Evolutionary conservation across 2,329 filamentous ascomycete species (phyloP).

Genomic region (Hypoxylon sp.): DNA sequence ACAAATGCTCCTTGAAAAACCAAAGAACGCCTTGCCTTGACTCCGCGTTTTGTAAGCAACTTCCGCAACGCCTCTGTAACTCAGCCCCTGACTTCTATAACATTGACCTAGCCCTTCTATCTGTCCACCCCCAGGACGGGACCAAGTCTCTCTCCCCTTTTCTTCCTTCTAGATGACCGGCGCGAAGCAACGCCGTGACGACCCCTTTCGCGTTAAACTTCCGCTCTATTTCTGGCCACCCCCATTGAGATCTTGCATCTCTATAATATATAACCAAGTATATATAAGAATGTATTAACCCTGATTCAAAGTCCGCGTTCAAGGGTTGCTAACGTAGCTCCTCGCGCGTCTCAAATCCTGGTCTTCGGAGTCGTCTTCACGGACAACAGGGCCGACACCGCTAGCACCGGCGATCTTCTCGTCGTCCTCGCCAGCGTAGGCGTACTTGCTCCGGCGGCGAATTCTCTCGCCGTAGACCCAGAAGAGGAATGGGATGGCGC

Average conservation of each 20-base stretch:
- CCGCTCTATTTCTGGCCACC: background rate
- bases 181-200: too few species aligned
- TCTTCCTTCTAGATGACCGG: background rate
- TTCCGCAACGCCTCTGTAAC: background rate
- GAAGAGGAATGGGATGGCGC: conserved; percentile 83
- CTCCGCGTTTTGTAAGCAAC: background rate
- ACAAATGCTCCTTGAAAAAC: conserved; percentile 5
- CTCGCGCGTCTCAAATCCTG: conserved; percentile 54
- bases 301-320: conserved; percentile 11
- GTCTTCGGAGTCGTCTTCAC: conserved; percentile 48
- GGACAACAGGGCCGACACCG: conserved; percentile 40
- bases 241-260: background rate
- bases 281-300: too few species aligned
- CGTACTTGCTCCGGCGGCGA: conserved; percentile 73
- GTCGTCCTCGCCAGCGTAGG: conserved; percentile 69
- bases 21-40: conserved; percentile 6
- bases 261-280: too few species aligned
- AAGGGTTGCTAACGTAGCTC: conserved; percentile 59
- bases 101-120: too few species aligned
- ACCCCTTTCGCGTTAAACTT: background rate
- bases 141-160: too few species aligned
- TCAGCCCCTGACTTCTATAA: background rate
- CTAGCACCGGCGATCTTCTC: conserved; percentile 48
- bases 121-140: too few species aligned
- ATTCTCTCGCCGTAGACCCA: conserved; percentile 80